Conservation (phyloP, 75 land plant genomes). For the Cryptomeria japonica region DNA sequence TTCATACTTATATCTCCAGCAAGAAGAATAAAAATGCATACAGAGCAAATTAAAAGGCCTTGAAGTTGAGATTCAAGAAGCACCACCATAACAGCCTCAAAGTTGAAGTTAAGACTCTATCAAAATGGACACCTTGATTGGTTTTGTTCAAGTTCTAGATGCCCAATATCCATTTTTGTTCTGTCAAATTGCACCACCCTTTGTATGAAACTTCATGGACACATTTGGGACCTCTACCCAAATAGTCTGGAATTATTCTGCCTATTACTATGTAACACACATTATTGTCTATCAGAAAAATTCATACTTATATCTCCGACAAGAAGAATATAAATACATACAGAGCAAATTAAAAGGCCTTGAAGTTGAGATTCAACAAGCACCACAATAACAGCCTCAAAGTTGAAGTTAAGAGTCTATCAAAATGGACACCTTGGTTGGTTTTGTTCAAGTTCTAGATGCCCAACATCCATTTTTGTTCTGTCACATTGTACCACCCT, state of each 20-base stretch:
- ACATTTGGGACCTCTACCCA: not conserved
- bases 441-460: not conserved
- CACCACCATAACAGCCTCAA: too few species aligned
- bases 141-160: not conserved
- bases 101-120: not conserved
- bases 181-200: not conserved
- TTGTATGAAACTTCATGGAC: not conserved
- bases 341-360: too few species aligned
- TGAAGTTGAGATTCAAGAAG: not conserved
- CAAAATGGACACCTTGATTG: not conserved
- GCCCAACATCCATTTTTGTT: not conserved
- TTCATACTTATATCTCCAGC: not conserved
- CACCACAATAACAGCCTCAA: too few species aligned
- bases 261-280: not conserved
- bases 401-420: not conserved
- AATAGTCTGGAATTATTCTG: not conserved
- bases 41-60: not conserved
- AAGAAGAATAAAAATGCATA: not conserved
- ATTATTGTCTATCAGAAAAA: not conserved
- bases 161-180: not conserved
- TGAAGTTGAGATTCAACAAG: too few species aligned
- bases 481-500: not conserved
- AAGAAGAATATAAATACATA: too few species aligned
- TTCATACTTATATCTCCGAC: too few species aligned
- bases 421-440: not conserved